Conservation (phyloP, 768 basidiomycete species). For the Phylloporus sp. region DNA sequence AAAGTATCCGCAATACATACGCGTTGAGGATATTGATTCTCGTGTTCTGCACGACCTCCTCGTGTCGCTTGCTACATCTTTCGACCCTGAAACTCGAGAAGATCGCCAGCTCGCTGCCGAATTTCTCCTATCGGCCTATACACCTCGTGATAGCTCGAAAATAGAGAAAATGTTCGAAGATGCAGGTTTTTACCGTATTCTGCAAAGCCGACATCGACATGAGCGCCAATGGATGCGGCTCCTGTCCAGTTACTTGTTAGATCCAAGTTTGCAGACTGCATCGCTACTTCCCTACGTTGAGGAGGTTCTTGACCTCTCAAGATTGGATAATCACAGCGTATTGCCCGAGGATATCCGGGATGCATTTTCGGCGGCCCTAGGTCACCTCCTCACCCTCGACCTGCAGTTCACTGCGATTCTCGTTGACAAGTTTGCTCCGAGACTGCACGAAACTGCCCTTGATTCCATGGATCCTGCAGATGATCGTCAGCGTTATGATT, state of each 20-base stretch:
- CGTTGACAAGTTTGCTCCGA: slow-evolving; percentile 64
- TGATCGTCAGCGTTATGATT: slow-evolving; percentile 61
- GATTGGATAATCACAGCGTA: slow-evolving; percentile 42
- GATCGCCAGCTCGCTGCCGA: slow-evolving; percentile 95
- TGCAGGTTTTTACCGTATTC: slow-evolving; percentile 89
- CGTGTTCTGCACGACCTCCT: slow-evolving; percentile 73
- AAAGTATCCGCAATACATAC: slow-evolving; percentile 88
- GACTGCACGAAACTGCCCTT: slow-evolving; percentile 63
- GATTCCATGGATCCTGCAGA: slow-evolving; percentile 41
- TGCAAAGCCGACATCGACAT: slow-evolving; percentile 75
- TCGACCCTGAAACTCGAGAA: slow-evolving; percentile 75
- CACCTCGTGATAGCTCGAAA: slow-evolving; percentile 70
- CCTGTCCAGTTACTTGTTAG: slow-evolving; percentile 69
- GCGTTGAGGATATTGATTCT: slow-evolving; percentile 43
- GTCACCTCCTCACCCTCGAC: slow-evolving; percentile 57
- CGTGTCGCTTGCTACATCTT: slow-evolving; percentile 69
- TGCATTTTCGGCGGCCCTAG: slow-evolving; percentile 57
- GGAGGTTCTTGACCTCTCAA: slow-evolving; percentile 51
- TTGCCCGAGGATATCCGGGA: slow-evolving; percentile 54
- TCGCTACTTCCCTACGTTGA: slow-evolving; percentile 68
- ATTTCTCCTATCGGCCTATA: slow-evolving; percentile 88
- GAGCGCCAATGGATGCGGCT: slow-evolving; percentile 75
- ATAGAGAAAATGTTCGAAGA: slow-evolving; percentile 67
- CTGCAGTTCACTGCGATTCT: slow-evolving; percentile 68
- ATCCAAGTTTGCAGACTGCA: slow-evolving; percentile 54